Evolutionary conservation across 352 stramenopile genomes (phyloP), one percentile per base, ranked within the genome.

Genomic region (Phytophthora megakarya): DNA sequence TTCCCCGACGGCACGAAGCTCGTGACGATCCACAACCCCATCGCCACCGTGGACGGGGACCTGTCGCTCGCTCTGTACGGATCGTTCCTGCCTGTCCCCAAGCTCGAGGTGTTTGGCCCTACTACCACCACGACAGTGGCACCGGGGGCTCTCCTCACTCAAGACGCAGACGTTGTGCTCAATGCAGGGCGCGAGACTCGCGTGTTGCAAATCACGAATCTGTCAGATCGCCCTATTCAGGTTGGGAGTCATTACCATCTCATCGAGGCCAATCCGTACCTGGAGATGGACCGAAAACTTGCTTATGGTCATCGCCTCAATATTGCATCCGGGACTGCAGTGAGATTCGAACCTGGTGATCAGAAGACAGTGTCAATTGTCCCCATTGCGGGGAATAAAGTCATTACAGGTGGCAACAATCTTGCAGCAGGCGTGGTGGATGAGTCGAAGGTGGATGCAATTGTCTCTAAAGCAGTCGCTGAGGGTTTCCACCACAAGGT

Each of bases 1-100:
- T 99, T 99, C 82, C 93, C 92, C 0, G 97, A 99, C 79, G 97
- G 97, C 13, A 99, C 97, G 10, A 99, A 99, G 75, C 86, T 99
- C 40, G 82, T 99, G 49, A 99, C 97, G 25, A 77, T 99, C 21
- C 93, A 98, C 72, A 77, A 93, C 64, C 97, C 97, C 16, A 98
- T 99, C 72, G 53, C 75, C n/a, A 78, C 67, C 25, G 44, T 91
- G 30, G 81, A 98, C 61, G 96, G 96, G 13, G 83, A 99, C 74
- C 75, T 99, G 50, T 66, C 76, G 37, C 70, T 98, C 33, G 96
- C 96, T 6, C 74, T 99, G n/a, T 88, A 98, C 54, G 97, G 96
- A 16, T 98, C 88, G 5, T 98, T 98, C 69, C 80, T 98, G 23
- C 94, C 95, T 4, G 65, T 97, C 16, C 96, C 97, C 4, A 70